Evolutionary conservation across 768 basidiomycete genomes (phyloP).

Genomic region (Daedaleopsis nitida): DNA sequence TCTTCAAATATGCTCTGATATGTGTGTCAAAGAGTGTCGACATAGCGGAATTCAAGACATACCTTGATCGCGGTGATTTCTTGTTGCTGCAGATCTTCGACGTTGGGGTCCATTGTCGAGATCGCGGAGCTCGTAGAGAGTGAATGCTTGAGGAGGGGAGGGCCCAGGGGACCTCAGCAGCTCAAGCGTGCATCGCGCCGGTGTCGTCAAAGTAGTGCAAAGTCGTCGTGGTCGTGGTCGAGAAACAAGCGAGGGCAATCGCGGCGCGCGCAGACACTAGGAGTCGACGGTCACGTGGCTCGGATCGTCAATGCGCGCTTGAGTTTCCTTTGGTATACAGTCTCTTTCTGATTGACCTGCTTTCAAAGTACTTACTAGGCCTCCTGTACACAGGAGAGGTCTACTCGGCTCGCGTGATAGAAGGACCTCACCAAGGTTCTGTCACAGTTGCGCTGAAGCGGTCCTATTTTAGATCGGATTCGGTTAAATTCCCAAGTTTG

Average conservation of each 20-base stretch:
- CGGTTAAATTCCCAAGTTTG: no score
- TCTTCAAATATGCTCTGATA: conserved; percentile 70
- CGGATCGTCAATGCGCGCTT: no score
- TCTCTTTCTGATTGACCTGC: no score
- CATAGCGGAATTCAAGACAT: neutral
- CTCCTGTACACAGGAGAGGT: no score
- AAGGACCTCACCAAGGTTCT: no score
- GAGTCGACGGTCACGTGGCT: no score
- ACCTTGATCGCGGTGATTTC: conserved; percentile 76
- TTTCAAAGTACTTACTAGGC: no score
- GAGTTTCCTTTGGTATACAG: no score
- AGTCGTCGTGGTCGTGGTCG: conserved; percentile 17
- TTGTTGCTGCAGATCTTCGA: conserved; percentile 61
- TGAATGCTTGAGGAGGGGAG: conserved; percentile 61
- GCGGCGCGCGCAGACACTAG: no score
- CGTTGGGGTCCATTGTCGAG: conserved; percentile 62
- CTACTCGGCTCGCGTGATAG: no score
- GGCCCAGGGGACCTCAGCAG: conserved; percentile 68
- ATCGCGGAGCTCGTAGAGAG: conserved; percentile 34
- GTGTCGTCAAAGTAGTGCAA: neutral
- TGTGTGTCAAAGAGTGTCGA: neutral
- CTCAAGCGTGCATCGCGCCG: conserved; percentile 70
- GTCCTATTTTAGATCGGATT: no score
- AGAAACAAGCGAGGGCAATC: neutral
- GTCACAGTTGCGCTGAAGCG: no score